Evolutionary conservation across 352 stramenopile genomes (phyloP).

Genomic region (Thraustotheca clavata): DNA sequence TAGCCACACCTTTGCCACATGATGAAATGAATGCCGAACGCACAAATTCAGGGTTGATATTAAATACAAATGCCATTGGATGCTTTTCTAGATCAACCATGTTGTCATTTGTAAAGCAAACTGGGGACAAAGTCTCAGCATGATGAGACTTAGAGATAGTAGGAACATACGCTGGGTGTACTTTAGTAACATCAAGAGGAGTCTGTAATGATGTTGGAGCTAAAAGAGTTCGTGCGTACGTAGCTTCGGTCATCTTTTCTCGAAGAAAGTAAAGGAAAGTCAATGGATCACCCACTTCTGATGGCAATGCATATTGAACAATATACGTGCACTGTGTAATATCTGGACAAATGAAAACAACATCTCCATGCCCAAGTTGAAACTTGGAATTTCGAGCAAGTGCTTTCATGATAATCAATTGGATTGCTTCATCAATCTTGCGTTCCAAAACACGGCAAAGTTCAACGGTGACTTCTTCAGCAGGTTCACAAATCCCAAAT

Average conservation of each 20-base stretch:
- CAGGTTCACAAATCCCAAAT: constrained; percentile 68
- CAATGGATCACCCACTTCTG: constrained; percentile 19
- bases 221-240: constrained; percentile 24
- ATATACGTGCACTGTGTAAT: constrained; percentile 29
- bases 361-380: constrained; percentile 59
- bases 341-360: constrained; percentile 68
- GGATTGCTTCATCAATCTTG: constrained; percentile 81
- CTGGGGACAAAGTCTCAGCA: constrained; percentile 21
- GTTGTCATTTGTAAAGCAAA: constrained; percentile 15
- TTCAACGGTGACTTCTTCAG: constrained; percentile 80
- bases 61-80: constrained; percentile 61
- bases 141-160: not conserved
- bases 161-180: not conserved
- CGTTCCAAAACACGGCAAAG: constrained; percentile 67
- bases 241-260: constrained; percentile 38
- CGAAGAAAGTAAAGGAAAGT: constrained; percentile 46
- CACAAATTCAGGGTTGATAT: constrained; percentile 75
- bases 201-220: not conserved
- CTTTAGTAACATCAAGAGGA: not conserved
- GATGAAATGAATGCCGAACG: constrained; percentile 62
- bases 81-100: constrained; percentile 30
- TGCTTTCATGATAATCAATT: constrained; percentile 82
- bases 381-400: constrained; percentile 79
- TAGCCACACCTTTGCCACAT: constrained; percentile 65
- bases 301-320: constrained; percentile 37